Base-by-base conservation (phyloP, 768 basidiomycete species). In the Phallus indusiatus region DNA sequence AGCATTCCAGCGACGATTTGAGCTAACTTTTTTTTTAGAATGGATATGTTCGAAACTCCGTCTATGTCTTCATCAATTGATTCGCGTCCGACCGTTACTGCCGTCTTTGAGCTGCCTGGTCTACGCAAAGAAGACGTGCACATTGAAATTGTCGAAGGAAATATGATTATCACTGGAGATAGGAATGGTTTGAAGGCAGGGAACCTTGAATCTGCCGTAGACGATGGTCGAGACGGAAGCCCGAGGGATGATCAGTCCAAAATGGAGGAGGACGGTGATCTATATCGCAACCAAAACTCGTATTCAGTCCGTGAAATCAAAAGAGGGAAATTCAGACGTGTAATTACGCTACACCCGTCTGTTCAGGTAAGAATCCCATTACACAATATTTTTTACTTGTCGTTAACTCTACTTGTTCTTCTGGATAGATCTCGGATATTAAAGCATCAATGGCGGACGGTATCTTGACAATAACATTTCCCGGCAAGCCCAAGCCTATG, bases 71-170 rank as follows among this genome's bases (percentile, higher is more conserved):
- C 80, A 83, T 62, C 69, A 80, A 59, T 42, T 64, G 0, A 72
- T 77, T 20, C 68, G 66, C 22, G 80, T 80, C 65, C 55, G 10
- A 65, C 71, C 37, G 77, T 84, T 42, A 80, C 78, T 0, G 82
- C 82, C 47, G 68, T 73, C 7, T 81, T 84, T 64, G 83, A 85
- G 62, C 69, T 85, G 7, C 82, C 84, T 0, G 82, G 82, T 18
- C 28, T 83, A 42, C 70, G 70, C 57, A 76, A 78, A 34, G 76
- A 81, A 50, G 69, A 82, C 60, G 71, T 84, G 52, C 68, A 69
- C 53, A 76, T 85, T 62, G 81, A 83, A 56, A 64, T 81, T 8
- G 74, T 77, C 60, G 73, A 78, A 60, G 76, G 77, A 60, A 69
- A 73, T 1, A 76, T 85, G 53, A 77, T 68, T 49, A 66, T 85